Evolutionary conservation across 176 grass and related monocot species (phyloP).

Genomic region (Triticum aestivum): IWGSC_CS_RefSeq_v2.1 NC_057797.1:318135594-318136093

Average conservation of each 20-base stretch:
- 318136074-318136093: constrained; percentile 73
- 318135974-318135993: constrained; percentile 71
- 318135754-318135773: constrained; percentile 50
- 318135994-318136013: constrained; percentile 60
- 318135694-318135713: constrained; percentile 21
- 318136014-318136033: constrained; percentile 64
- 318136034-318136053: constrained; percentile 67
- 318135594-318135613: background rate
- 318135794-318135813: constrained; percentile 9
- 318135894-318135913: constrained; percentile 43
- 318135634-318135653: constrained; percentile 18
- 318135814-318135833: constrained; percentile 25
- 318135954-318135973: constrained; percentile 71
- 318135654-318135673: background rate
- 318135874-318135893: constrained; percentile 46
- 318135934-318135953: constrained; percentile 57
- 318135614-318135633: background rate
- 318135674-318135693: constrained; percentile 35
- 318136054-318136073: constrained; percentile 66
- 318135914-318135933: constrained; percentile 54
- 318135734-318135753: constrained; percentile 46
- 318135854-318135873: constrained; percentile 50
- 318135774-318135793: constrained; percentile 40
- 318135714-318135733: constrained; percentile 50
- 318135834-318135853: background rate